Percentiles rank a stretch among this genome's conserved stretches.
phyloP scores from a whole-genome alignment of 345 rosid genomes.

The Gossypium thurberi region DNA sequence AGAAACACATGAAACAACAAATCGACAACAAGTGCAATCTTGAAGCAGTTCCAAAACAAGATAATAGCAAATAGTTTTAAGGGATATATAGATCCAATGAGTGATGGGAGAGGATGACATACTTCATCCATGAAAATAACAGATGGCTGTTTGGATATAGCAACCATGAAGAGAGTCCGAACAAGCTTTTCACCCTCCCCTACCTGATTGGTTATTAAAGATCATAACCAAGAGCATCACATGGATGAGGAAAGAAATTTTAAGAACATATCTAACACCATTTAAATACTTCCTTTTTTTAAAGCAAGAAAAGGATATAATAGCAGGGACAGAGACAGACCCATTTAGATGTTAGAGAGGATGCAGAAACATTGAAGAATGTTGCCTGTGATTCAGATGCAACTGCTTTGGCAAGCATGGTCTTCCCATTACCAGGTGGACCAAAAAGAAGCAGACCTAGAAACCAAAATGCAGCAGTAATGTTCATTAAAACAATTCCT shows the following conservation, averaged over 20 bases:
- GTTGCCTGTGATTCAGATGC: slow-evolving; percentile 97
- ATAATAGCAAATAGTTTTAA: background rate
- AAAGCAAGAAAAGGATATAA: background rate
- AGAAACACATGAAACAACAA: background rate
- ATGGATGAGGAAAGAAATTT: slow-evolving; percentile 1
- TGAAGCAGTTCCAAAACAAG: background rate
- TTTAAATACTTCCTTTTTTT: background rate
- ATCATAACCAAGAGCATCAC: background rate
- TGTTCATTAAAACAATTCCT: slow-evolving; percentile 8
- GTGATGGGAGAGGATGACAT: slow-evolving; percentile 20
- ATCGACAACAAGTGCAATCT: background rate
- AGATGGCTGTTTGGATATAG: slow-evolving; percentile 87
- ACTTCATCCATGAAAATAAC: slow-evolving; percentile 97
- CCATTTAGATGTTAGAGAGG: slow-evolving; percentile 96
- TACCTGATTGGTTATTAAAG: slow-evolving; percentile 42
- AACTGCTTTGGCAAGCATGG: slow-evolving; percentile 98
- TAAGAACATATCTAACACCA: slow-evolving; percentile 6
- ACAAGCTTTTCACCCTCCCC: slow-evolving; percentile 98
- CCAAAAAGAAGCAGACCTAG: slow-evolving; percentile 94
- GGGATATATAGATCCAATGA: background rate
- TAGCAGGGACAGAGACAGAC: slow-evolving; percentile 29
- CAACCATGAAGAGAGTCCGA: slow-evolving; percentile 82
- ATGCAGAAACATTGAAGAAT: slow-evolving; percentile 91
- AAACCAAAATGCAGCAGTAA: slow-evolving; percentile 13
- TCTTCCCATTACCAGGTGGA: slow-evolving; percentile 98